Evolutionary conservation across 108 stramenopile species (phyloP), one percentile per base, ranked within the genome.

Genomic region (Aurantiochytrium sp.): DNA sequence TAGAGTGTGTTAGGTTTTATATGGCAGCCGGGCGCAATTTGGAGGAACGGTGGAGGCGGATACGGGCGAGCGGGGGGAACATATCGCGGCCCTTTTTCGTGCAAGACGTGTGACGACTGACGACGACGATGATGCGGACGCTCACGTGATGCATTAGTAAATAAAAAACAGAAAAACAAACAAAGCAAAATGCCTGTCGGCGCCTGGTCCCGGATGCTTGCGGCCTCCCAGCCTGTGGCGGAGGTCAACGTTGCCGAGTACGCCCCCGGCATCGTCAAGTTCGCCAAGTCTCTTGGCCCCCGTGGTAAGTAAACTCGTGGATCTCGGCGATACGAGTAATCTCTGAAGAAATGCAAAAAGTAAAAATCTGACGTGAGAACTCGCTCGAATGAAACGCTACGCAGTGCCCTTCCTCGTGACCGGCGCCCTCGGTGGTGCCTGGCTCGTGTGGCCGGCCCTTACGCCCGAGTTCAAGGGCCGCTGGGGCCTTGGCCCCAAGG

Each of bases 381-480:
- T 8, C 42, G 8, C 18, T 69, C 8, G 10, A 69, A 42, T 18
- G 59, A n/a, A 23, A 23, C 19, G 3, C 2, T 3, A 12, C 51
- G 0, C 51, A 83, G 76, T 45, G 6, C 76, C 76, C 10, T 83
- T 83, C 23, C 49, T 83, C 49, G 51, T 83, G n/a, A 47, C 76
- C 45, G 76, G 76, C 4, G 51, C 51, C 51, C 18, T 53, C 28
- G 76, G 49, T 53, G 76, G 18, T 16, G 45, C 18, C 4, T 83
- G 76, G 76, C 51, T 83, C 49, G 76, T 83, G 23, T 83, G 76
- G 76, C 76, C 76, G 10, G 76, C 76, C 45, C 76, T 83, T 4
- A 83, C 76, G n/a, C 76, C 76, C 25, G 51, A 83, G 76, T 83
- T 83, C 76, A 83, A 83, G 76, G 76, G 49, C 51, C 76, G 76